Conservation (phyloP, 208 protist species). For the Herpetomonas muscarum region DNA sequence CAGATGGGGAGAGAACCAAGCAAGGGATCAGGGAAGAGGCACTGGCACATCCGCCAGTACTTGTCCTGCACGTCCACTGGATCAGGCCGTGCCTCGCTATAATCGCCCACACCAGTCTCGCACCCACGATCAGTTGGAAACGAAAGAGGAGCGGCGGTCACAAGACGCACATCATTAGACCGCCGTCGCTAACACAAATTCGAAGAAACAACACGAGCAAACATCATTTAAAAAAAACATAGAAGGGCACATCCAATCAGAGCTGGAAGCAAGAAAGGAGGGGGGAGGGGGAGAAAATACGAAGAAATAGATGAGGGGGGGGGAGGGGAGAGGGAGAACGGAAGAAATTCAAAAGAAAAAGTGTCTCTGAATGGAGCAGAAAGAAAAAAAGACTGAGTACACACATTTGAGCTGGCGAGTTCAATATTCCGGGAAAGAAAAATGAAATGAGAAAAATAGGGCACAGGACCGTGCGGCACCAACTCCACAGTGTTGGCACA, state of each 20-base stretch:
- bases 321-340: background rate
- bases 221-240: too few relatives aligned
- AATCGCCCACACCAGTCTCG: background rate
- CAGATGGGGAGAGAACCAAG: too few relatives aligned
- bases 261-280: slow-evolving; percentile 2
- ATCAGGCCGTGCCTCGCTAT: background rate
- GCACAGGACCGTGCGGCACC: background rate
- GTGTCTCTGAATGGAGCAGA: slow-evolving; percentile 8
- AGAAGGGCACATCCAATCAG: background rate
- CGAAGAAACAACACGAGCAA: too few relatives aligned
- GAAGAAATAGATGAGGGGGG: background rate
- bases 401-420: background rate
- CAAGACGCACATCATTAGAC: too few relatives aligned
- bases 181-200: too few relatives aligned
- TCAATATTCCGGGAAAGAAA: slow-evolving; percentile 5
- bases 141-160: background rate
- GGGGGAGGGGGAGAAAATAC: background rate
- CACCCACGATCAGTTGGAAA: background rate
- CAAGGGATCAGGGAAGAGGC: too few relatives aligned
- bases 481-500: background rate
- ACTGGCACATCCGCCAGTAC: too few relatives aligned
- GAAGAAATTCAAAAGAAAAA: background rate
- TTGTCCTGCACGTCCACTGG: too few relatives aligned
- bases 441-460: slow-evolving; percentile 4
- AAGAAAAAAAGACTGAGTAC: slow-evolving; percentile 9